A percentile compares a stretch with the other conserved stretches of the same genome.
phyloP scores from a whole-genome alignment of 2,329 filamentous ascomycete species.

The Stylonectria norvegica region DNA sequence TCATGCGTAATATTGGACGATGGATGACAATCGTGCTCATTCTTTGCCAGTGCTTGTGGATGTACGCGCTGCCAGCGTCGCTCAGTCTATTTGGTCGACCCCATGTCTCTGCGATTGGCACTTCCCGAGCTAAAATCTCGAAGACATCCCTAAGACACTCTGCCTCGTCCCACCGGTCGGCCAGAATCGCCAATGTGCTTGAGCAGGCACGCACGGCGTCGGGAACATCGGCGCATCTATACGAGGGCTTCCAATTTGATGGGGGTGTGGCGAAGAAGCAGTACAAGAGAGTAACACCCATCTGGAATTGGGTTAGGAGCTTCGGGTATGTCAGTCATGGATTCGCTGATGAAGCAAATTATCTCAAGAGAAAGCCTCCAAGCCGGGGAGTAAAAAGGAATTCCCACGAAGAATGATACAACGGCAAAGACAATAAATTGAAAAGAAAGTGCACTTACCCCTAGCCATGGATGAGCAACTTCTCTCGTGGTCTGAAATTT shows the following conservation, averaged over 20 bases:
- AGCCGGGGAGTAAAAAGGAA: too few relatives aligned
- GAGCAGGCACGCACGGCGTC: conserved; percentile 10
- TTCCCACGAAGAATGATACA: too few relatives aligned
- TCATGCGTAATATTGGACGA: conserved; percentile 7
- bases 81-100: conserved; percentile 2
- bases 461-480: conserved; percentile 8
- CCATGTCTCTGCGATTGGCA: conserved; percentile 5
- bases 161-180: conserved; percentile 7
- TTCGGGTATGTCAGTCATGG: neutral
- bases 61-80: neutral
- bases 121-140: conserved; percentile 5
- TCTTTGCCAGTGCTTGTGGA: conserved; percentile 1
- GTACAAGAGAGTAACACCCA: conserved; percentile 8
- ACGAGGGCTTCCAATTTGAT: conserved; percentile 1
- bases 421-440: too few relatives aligned
- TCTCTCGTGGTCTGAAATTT: conserved; percentile 7
- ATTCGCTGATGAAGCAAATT: too few relatives aligned
- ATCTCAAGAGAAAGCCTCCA: too few relatives aligned
- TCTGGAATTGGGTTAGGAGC: conserved; percentile 8
- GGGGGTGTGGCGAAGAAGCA: conserved; percentile 7
- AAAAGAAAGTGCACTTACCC: conserved; percentile 1
- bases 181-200: conserved; percentile 8
- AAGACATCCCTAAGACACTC: conserved; percentile 8
- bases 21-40: conserved; percentile 8
- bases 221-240: conserved; percentile 6